Conservation (phyloP, 306 rosid genomes). For the Psophocarpus tetragonolobus region DNA sequence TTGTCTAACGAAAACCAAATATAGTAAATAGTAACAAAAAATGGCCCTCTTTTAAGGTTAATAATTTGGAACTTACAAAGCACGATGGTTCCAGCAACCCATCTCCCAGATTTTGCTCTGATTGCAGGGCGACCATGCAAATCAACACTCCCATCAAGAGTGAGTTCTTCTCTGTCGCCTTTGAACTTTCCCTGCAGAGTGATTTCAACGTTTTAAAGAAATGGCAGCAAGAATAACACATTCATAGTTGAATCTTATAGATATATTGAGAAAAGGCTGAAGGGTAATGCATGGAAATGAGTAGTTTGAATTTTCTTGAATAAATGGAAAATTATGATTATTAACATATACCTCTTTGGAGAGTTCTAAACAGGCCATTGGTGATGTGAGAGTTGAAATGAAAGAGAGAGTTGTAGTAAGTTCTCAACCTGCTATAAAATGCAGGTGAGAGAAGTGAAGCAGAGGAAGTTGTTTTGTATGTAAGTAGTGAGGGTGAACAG, state of each 20-base stretch:
- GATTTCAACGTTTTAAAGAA: not conserved
- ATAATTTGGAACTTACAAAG: slow-evolving; percentile 60
- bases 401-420: not conserved
- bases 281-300: not conserved
- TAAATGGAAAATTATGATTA: not conserved
- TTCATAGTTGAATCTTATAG: not conserved
- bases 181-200: slow-evolving; percentile 47
- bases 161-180: slow-evolving; percentile 54
- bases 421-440: not conserved
- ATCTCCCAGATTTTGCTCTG: slow-evolving; percentile 75
- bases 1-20: not conserved
- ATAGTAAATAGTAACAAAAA: not conserved
- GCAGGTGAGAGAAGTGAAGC: slow-evolving; percentile 17
- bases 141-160: slow-evolving; percentile 87
- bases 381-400: slow-evolving; percentile 2
- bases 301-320: not conserved
- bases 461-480: slow-evolving; percentile 30
- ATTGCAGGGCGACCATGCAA: slow-evolving; percentile 83
- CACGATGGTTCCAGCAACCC: slow-evolving; percentile 87
- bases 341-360: slow-evolving; percentile 66
- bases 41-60: not conserved
- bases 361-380: slow-evolving; percentile 64
- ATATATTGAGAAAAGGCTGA: not conserved
- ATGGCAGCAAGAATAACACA: not conserved
- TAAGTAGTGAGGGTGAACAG: slow-evolving; percentile 26